A percentile compares a stretch with the other conserved stretches of the same genome.
Evolutionary conservation across 2,329 filamentous ascomycete genomes (phyloP).

Genomic region (Mariannaea sp.): DNA sequence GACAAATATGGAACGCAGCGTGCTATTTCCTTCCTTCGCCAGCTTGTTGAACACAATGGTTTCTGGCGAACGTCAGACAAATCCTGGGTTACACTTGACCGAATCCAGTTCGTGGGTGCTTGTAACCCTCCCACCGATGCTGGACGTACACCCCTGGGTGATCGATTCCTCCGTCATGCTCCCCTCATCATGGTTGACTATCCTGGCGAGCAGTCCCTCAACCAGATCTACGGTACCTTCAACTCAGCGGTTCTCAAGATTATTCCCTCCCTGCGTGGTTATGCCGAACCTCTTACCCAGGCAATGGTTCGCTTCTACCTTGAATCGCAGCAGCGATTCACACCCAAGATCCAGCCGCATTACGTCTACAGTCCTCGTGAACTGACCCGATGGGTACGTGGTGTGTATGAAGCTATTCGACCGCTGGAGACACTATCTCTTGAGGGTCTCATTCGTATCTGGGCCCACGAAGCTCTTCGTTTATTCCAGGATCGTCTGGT

Average conservation of each 20-base stretch:
- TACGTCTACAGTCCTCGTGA: slow-evolving; percentile 99
- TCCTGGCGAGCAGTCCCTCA: slow-evolving; percentile 89
- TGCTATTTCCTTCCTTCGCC: slow-evolving; percentile 94
- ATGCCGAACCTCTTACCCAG: slow-evolving; percentile 90
- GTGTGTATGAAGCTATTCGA: slow-evolving; percentile 94
- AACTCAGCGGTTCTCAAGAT: slow-evolving; percentile 97
- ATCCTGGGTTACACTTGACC: slow-evolving; percentile 95
- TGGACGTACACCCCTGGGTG: slow-evolving; percentile 90
- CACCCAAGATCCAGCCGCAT: slow-evolving; percentile 94
- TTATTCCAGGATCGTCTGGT: slow-evolving; percentile 98
- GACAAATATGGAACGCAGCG: slow-evolving; percentile 98
- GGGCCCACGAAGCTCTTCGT: slow-evolving; percentile 95
- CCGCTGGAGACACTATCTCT: slow-evolving; percentile 86
- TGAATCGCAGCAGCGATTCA: slow-evolving; percentile 93
- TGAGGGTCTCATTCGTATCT: slow-evolving; percentile 93
- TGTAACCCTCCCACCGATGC: slow-evolving; percentile 98
- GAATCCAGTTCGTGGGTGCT: slow-evolving; percentile 98
- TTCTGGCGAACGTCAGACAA: slow-evolving; percentile 99
- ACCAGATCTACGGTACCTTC: slow-evolving; percentile 98
- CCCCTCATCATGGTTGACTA: slow-evolving; percentile 99
- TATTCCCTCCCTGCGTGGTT: slow-evolving; percentile 90
- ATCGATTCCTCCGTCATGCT: slow-evolving; percentile 92
- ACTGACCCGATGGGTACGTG: slow-evolving; percentile 94
- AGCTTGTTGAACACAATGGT: slow-evolving; percentile 97
- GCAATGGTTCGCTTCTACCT: slow-evolving; percentile 98